Percentiles rank a stretch among this genome's conserved stretches.
phyloP scores from a whole-genome alignment of 352 stramenopile species.

The Globisporangium barbulae region DNA sequence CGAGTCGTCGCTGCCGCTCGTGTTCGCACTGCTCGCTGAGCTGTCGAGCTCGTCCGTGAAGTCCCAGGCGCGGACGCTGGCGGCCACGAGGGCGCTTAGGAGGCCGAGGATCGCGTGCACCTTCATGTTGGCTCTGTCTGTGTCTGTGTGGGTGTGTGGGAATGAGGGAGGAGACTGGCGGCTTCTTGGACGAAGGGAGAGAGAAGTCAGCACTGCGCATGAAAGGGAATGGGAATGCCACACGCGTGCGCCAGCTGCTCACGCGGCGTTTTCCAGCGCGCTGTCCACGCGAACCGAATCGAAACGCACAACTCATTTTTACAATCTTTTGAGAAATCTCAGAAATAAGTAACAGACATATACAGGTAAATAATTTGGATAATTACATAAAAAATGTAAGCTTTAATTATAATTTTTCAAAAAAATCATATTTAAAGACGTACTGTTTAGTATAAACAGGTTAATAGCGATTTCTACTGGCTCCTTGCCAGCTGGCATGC shows the following conservation, averaged over 20 bases:
- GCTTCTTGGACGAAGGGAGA: neutral
- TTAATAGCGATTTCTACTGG: neutral
- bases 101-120: slow-evolving; percentile 10
- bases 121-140: slow-evolving; percentile 10
- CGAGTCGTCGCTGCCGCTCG: slow-evolving; percentile 21
- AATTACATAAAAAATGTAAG: neutral
- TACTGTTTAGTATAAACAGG: neutral
- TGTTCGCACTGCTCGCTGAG: slow-evolving; percentile 2
- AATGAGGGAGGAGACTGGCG: neutral
- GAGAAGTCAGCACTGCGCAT: slow-evolving; percentile 4
- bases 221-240: neutral
- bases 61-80: slow-evolving; percentile 8
- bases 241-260: neutral
- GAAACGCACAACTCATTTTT: neutral
- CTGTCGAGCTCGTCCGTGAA: slow-evolving; percentile 26
- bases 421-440: neutral
- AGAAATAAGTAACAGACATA: neutral
- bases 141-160: neutral
- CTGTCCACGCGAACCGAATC: slow-evolving; percentile 4
- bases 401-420: neutral
- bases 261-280: neutral
- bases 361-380: neutral
- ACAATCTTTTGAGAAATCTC: neutral
- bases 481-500: neutral
- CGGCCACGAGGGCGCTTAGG: slow-evolving; percentile 7